Evolutionary conservation across 164 flowering plant genomes (phyloP).

Genomic region (Kingdonia uniflora): DNA sequence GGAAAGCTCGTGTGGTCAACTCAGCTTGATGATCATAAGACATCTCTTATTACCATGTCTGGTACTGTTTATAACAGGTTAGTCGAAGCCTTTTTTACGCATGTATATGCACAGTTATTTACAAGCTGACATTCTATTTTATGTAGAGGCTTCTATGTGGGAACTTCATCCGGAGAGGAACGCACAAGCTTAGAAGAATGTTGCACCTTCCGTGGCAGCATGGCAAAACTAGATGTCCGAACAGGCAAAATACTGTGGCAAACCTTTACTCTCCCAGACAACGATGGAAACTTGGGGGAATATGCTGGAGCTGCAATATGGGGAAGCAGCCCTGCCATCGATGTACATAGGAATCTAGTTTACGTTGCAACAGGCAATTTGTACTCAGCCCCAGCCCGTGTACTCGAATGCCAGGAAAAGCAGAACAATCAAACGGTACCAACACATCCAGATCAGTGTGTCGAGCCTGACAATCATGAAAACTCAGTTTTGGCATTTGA

Average conservation of each 20-base stretch:
- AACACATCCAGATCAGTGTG: slow-evolving; percentile 27
- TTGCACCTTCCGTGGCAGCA: slow-evolving; percentile 40
- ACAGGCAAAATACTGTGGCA: slow-evolving; percentile 29
- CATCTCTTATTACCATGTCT: slow-evolving; percentile 23
- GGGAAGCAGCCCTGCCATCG: slow-evolving; percentile 55
- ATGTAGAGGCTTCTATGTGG: slow-evolving; percentile 26
- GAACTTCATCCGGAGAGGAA: slow-evolving; percentile 32
- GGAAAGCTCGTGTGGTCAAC: slow-evolving; percentile 33
- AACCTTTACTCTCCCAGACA: slow-evolving; percentile 33
- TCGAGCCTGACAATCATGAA: slow-evolving; percentile 24
- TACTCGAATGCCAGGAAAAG: slow-evolving; percentile 25
- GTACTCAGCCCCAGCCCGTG: slow-evolving; percentile 31
- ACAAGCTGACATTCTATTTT: background rate
- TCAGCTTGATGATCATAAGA: slow-evolving; percentile 8
- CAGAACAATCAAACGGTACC: slow-evolving; percentile 27
- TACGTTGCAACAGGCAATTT: slow-evolving; percentile 37
- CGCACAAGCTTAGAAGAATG: slow-evolving; percentile 19
- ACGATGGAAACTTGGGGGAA: slow-evolving; percentile 23
- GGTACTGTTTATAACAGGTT: too few relatives aligned
- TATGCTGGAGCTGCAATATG: slow-evolving; percentile 43
- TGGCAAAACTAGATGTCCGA: slow-evolving; percentile 25
- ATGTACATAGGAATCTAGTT: slow-evolving; percentile 19
- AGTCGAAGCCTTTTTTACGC: too few relatives aligned
- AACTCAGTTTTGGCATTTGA: background rate
- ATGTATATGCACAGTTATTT: too few relatives aligned